Evolutionary conservation across 192 early-diverging fungal species (phyloP).

Genomic region (Linnemannia elongata): DNA sequence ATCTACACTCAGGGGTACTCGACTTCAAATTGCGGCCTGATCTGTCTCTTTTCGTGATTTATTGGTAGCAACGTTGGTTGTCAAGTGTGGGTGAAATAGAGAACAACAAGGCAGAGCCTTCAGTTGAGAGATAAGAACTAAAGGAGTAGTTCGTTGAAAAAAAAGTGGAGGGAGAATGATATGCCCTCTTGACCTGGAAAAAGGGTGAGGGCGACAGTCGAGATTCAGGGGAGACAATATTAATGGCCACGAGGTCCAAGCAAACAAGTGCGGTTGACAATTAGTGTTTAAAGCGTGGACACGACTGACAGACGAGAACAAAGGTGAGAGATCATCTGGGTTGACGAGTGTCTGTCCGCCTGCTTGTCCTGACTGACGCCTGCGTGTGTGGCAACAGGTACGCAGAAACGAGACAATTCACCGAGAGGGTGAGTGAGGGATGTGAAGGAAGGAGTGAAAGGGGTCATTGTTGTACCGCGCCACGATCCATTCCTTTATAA

Average conservation of each 20-base stretch:
- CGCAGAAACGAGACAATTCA: neutral
- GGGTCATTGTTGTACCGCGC: conserved; percentile 3
- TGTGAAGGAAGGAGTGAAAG: neutral
- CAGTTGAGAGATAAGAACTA: neutral
- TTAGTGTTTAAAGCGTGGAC: neutral
- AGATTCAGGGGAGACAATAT: conserved; percentile 3
- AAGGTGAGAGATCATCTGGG: neutral
- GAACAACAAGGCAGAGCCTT: neutral
- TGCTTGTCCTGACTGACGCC: neutral
- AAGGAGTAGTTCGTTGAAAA: neutral
- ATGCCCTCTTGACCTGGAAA: neutral
- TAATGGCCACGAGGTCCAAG: conserved; percentile 15
- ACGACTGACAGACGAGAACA: neutral
- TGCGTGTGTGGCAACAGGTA: neutral
- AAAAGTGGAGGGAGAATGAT: conserved; percentile 1
- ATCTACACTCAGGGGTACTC: neutral
- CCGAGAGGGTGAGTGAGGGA: neutral
- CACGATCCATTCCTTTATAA: neutral
- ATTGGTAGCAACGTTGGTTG: neutral
- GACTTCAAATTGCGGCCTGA: conserved; percentile 13
- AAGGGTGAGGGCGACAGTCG: neutral
- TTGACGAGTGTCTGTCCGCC: neutral
- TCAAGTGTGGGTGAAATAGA: neutral
- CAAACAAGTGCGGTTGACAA: neutral
- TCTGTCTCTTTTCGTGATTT: neutral